These are phyloP conservation scores for Schizophyllum commune DNA, from an alignment of 1,284 basidiomycete species.

Conservation along the genomic window DNA sequence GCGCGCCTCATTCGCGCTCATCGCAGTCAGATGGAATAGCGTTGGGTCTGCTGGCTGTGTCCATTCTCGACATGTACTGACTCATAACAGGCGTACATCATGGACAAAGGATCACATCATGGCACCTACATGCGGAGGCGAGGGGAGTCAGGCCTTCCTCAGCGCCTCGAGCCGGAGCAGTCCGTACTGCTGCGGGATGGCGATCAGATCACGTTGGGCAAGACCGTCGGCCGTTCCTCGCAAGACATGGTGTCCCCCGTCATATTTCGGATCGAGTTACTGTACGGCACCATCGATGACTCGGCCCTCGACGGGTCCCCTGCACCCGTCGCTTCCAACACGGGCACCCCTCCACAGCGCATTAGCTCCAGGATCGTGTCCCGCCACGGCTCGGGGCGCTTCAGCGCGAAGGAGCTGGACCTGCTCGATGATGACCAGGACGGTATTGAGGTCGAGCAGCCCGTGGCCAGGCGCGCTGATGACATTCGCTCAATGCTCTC, in stretches of 20 bases:
- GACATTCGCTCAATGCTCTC: neutral
- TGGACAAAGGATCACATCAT: slow-evolving; percentile 55
- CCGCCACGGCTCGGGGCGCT: neutral
- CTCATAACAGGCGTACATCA: slow-evolving; percentile 37
- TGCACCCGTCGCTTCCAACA: neutral
- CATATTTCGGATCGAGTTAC: slow-evolving; percentile 47
- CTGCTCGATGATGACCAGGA: neutral
- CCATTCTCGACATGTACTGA: slow-evolving; percentile 10
- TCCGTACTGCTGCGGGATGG: slow-evolving; percentile 40
- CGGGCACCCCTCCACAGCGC: slow-evolving; percentile 4
- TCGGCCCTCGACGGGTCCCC: neutral
- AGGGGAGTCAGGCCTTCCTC: slow-evolving; percentile 22
- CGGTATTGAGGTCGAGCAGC: neutral
- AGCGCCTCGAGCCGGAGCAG: neutral
- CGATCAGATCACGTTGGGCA: slow-evolving; percentile 66
- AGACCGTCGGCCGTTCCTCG: slow-evolving; percentile 49
- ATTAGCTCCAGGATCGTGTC: neutral
- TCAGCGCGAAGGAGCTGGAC: neutral
- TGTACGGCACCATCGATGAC: slow-evolving; percentile 23
- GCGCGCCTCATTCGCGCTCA: too few species aligned
- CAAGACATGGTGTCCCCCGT: slow-evolving; percentile 52
- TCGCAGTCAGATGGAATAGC: too few species aligned
- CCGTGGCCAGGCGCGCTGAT: neutral
- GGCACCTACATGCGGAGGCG: slow-evolving; percentile 43
- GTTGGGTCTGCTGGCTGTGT: neutral